Base-by-base conservation (phyloP, 148 eudicot genomes). In the Mesembryanthemum crystallinum region DNA sequence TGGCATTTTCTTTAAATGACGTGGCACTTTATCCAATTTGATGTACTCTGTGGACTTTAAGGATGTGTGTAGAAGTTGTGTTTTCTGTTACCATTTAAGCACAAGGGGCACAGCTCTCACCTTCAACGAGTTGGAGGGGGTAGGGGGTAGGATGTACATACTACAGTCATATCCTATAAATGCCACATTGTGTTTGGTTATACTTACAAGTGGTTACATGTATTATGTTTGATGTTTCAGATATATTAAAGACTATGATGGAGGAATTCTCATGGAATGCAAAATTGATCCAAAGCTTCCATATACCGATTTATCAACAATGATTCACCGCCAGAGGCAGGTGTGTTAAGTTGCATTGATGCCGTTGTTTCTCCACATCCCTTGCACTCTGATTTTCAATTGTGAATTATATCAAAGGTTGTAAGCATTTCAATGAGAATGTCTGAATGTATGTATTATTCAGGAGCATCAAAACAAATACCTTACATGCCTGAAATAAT, bases 231-330 rank as follows among this genome's bases (percentile, higher is more conserved):
- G 0, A 10, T 24, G 25, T 67, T 80, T 64, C 84, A 95, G 99
- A 78, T 95, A 89, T 74, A 95, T 95, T 59, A 95, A 95, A 85
- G 99, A 95, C 79, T 95, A 95, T 73, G 99, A 95, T 78, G 99
- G 99, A 79, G 99, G 97, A 68, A 90, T 89, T 80, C 94, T 95
- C 71, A 92, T 95, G 99, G 92, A 95, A 79, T 95, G 99, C 83
- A 92, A 84, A 79, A 95, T 95, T 58, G 97, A 95, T 79, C 99
- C 99, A 14, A 95, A 92, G 83, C 97, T 95, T 86, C 99, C 99
- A 33, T 95, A 92, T 80, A 95, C 99, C 67, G 90, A 95, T 89
- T 83, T 95, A 72, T 95, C 99, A 66, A 89, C 86, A 57, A 92
- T 95, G 99, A 88, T 95, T 79, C 92, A 88, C 72, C 86, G 91